Evolutionary conservation across 441 rosid species (phyloP), one percentile per base, ranked within the genome.

Genomic region (Populus hybrid): DNA sequence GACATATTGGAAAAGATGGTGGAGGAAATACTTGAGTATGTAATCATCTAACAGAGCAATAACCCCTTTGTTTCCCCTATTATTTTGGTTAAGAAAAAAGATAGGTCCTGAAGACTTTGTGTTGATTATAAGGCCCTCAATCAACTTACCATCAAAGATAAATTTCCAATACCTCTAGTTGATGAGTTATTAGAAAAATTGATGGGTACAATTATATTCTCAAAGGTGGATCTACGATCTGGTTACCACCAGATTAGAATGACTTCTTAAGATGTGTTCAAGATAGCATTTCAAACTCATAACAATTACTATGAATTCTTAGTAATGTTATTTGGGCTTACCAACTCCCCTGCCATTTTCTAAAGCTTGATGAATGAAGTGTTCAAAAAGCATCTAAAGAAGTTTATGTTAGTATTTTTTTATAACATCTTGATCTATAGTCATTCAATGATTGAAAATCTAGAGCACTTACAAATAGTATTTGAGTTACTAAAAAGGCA

Each of bases 381-480:
- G 0, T 28, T 73, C 16, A 14, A 1, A 2, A 10, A 40, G 0
- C 10, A 24, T 30, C 10, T 57, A 0, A 19, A 19, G 9, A 53
- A 28, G 4, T 73, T 73, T 57, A 16, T 73, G 42, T 2, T 50
- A 3, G 38, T 57, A 5, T 50, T 50, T 11, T 73, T 73, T 59
- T 26, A 76, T 23, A 59, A 69, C 2, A 69, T 76, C 0, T 19
- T 76, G 8, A 5, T 76, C 2, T 76, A 76, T 0, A 59, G 30
- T 6, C 0, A 3, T 0, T 2, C 10, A 4, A 3, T 4, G 23
- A 2, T 7, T 40, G 7, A 34, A 34, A 1, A 34, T 1, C 1
- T 34, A 1, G 0, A 34, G 1, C 35, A 34, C 0, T 34, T 34
- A 0, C 7, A 34, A 34, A 34, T 34, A 34, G 7, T 34, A 1